A percentile compares a stretch with the other conserved stretches of the same genome.
phyloP scores from a whole-genome alignment of 1,284 basidiomycete genomes.

The Ustilago lituana region DNA sequence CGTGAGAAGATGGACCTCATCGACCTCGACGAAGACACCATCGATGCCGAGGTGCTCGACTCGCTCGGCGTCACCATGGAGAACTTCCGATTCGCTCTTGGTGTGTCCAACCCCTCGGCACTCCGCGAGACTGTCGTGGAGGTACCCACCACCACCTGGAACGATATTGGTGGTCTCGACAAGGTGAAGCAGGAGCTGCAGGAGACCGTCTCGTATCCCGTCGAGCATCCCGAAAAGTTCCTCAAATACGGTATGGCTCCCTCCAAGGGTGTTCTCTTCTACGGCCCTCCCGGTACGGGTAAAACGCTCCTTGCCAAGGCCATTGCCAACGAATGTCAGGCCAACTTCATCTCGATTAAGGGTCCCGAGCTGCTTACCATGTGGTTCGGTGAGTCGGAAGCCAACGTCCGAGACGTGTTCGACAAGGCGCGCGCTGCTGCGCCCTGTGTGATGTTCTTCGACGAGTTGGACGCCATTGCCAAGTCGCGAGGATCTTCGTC shows the following conservation, averaged over 20 bases:
- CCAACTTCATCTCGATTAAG: constrained; percentile 96
- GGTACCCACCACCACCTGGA: constrained; percentile 95
- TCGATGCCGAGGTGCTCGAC: constrained; percentile 95
- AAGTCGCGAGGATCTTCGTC: constrained; percentile 86
- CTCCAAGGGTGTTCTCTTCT: constrained; percentile 97
- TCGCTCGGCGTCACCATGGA: constrained; percentile 96
- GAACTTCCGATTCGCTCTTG: constrained; percentile 96
- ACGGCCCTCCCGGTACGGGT: constrained; percentile 96
- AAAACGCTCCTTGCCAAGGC: constrained; percentile 95
- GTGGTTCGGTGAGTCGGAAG: constrained; percentile 99
- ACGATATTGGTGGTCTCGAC: constrained; percentile 98
- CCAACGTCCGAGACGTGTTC: constrained; percentile 98
- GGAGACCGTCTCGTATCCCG: constrained; percentile 99
- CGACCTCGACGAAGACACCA: constrained; percentile 81
- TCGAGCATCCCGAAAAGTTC: constrained; percentile 99
- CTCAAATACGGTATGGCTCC: constrained; percentile 99
- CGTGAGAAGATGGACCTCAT: constrained; percentile 98
- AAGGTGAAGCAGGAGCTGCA: constrained; percentile 99
- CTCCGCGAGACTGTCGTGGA: constrained; percentile 96
- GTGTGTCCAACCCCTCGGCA: constrained; percentile 93
- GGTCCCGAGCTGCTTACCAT: constrained; percentile 94
- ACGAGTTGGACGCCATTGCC: constrained; percentile 98
- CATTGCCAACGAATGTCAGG: constrained; percentile 98
- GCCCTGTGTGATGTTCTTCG: constrained; percentile 99
- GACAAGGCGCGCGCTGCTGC: constrained; percentile 99